Conservation (phyloP, 1,284 basidiomycete genomes). For the Marasmius tenuissimus region DNA sequence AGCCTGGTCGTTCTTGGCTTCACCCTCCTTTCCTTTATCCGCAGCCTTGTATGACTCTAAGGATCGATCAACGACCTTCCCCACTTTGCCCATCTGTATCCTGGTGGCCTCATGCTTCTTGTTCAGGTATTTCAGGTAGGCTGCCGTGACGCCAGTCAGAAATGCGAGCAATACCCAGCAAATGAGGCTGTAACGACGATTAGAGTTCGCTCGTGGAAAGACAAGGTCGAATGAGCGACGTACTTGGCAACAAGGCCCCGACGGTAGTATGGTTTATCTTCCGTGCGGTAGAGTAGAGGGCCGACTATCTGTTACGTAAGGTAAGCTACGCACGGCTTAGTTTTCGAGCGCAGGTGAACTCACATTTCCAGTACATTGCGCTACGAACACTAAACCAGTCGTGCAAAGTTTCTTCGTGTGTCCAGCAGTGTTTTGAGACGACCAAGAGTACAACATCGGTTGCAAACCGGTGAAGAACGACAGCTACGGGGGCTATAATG, state of each 20-base stretch:
- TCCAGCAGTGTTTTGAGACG: slow-evolving; percentile 42
- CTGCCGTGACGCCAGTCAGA: slow-evolving; percentile 33
- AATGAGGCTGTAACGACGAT: slow-evolving; percentile 26
- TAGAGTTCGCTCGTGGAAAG: not conserved
- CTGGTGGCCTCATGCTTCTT: slow-evolving; percentile 35
- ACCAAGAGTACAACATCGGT: slow-evolving; percentile 44
- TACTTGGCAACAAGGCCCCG: slow-evolving; percentile 37
- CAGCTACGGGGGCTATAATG: not conserved
- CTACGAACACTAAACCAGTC: slow-evolving; percentile 39
- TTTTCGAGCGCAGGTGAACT: not conserved
- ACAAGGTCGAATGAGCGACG: slow-evolving; percentile 10
- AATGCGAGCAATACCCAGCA: slow-evolving; percentile 37
- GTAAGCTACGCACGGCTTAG: not conserved
- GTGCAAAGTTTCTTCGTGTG: slow-evolving; percentile 44
- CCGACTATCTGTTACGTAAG: slow-evolving; percentile 33
- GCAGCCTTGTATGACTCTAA: slow-evolving; percentile 31
- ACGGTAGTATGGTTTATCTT: slow-evolving; percentile 39
- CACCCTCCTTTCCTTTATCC: slow-evolving; percentile 16
- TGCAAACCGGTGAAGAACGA: slow-evolving; percentile 13
- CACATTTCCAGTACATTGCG: slow-evolving; percentile 44
- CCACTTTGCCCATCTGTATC: slow-evolving; percentile 36
- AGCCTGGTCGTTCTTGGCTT: slow-evolving; percentile 34
- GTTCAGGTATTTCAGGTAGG: slow-evolving; percentile 41
- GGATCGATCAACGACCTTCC: slow-evolving; percentile 39
- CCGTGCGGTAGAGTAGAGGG: slow-evolving; percentile 37